These are phyloP conservation scores for Crithidia thermophila DNA, from an alignment of 208 protist species.

Conservation along the genomic window DNA sequence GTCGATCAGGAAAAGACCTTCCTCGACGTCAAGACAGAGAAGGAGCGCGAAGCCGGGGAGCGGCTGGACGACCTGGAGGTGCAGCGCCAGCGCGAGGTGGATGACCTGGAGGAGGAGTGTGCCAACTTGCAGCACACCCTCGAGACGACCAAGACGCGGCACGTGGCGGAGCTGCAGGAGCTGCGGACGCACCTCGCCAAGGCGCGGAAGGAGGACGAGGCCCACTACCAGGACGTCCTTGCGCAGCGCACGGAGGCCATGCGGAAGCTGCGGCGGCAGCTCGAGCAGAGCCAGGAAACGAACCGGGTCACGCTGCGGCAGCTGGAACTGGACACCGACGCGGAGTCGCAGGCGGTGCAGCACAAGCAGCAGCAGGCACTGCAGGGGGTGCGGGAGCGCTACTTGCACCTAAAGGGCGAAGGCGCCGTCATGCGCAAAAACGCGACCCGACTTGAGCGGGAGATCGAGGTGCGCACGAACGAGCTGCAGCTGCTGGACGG, in stretches of 20 bases:
- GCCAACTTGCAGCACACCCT: constrained; percentile 63
- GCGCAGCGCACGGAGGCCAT: constrained; percentile 61
- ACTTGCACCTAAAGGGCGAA: constrained; percentile 94
- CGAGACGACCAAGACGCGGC: constrained; percentile 52
- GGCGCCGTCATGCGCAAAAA: constrained; percentile 96
- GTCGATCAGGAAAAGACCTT: constrained; percentile 93
- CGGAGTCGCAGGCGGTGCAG: constrained; percentile 88
- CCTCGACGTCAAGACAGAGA: constrained; percentile 85
- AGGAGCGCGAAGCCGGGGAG: constrained; percentile 69
- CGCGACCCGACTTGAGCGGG: constrained; percentile 86
- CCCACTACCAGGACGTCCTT: constrained; percentile 84
- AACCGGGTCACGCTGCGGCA: constrained; percentile 88
- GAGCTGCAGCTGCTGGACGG: constrained; percentile 78
- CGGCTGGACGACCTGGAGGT: constrained; percentile 80
- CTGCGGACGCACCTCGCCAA: constrained; percentile 36
- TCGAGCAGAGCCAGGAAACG: constrained; percentile 71
- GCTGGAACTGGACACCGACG: constrained; percentile 95
- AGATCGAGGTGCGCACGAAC: constrained; percentile 86
- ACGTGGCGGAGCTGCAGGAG: constrained; percentile 42
- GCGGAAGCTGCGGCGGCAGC: constrained; percentile 63
- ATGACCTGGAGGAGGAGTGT: constrained; percentile 83
- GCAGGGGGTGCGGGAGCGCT: constrained; percentile 75
- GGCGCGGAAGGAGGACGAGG: constrained; percentile 61
- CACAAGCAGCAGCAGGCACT: constrained; percentile 81
- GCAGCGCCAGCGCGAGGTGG: constrained; percentile 87